These are phyloP conservation scores for Zygosaccharomyces bisporus DNA, from an alignment of 805 yeast genomes.

Conservation along the genomic window DNA sequence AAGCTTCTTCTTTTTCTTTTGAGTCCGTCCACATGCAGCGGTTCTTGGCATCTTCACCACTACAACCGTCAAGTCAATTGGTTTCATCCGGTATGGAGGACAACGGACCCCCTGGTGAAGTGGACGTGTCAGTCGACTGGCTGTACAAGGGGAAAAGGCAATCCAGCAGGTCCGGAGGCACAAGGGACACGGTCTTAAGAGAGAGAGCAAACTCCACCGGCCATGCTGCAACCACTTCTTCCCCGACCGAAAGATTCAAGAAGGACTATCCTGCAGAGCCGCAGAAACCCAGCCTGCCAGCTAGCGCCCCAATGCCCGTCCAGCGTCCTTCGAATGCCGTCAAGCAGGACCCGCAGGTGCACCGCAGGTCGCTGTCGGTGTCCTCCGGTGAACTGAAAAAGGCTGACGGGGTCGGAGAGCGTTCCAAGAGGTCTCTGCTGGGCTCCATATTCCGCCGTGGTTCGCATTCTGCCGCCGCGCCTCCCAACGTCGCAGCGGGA, in stretches of 20 bases:
- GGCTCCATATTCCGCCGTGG: constrained; percentile 29
- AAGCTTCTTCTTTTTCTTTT: not conserved
- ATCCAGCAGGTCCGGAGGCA: constrained; percentile 38
- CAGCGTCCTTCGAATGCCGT: not conserved
- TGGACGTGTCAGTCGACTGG: constrained; percentile 78
- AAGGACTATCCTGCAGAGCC: not conserved
- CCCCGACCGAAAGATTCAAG: not conserved
- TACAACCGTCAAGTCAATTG: not conserved
- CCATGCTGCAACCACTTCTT: not conserved
- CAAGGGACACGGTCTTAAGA: not conserved
- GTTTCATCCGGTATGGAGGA: constrained; percentile 6
- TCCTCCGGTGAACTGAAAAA: constrained; percentile 17
- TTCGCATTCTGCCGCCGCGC: constrained; percentile 8
- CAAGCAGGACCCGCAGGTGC: constrained; percentile 20
- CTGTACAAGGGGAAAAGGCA: constrained; percentile 69
- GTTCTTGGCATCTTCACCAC: not conserved
- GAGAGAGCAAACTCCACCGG: constrained; percentile 4
- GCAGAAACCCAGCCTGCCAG: not conserved
- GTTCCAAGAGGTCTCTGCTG: constrained; percentile 30
- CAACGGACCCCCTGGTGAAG: constrained; percentile 17
- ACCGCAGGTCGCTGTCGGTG: constrained; percentile 15
- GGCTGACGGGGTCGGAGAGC: constrained; percentile 23
- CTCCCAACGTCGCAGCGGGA: not conserved
- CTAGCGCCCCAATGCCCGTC: constrained; percentile 1
- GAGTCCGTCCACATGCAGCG: not conserved